These are phyloP conservation scores for Cyberlindnera mrakii DNA, from an alignment of 805 yeast species.

Conservation along the genomic window DNA sequence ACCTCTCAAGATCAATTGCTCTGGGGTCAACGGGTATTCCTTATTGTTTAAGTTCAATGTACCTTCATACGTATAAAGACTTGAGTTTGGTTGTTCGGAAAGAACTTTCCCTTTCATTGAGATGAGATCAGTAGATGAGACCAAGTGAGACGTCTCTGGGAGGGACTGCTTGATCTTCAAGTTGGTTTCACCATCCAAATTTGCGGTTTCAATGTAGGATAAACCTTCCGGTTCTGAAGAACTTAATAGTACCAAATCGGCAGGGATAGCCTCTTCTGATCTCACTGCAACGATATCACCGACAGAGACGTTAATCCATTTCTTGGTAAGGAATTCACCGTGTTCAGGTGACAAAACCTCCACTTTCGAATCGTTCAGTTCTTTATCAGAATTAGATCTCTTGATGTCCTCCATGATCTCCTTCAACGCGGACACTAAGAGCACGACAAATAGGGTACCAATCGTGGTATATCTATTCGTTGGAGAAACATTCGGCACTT, in stretches of 20 bases:
- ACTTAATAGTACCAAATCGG: slow-evolving; percentile 76
- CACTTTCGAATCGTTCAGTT: slow-evolving; percentile 73
- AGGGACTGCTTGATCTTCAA: slow-evolving; percentile 88
- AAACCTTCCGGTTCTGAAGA: slow-evolving; percentile 98
- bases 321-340: slow-evolving; percentile 58
- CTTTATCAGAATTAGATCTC: slow-evolving; percentile 82
- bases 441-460: slow-evolving; percentile 80
- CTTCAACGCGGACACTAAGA: slow-evolving; percentile 86
- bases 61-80: slow-evolving; percentile 93
- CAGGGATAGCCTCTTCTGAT: slow-evolving; percentile 90
- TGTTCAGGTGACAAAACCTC: slow-evolving; percentile 48
- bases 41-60: slow-evolving; percentile 52
- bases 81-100: slow-evolving; percentile 92
- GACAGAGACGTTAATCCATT: slow-evolving; percentile 84
- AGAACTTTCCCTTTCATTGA: slow-evolving; percentile 52
- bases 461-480: slow-evolving; percentile 94
- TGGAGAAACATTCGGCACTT: slow-evolving; percentile 94
- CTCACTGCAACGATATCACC: slow-evolving; percentile 86
- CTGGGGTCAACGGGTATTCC: slow-evolving; percentile 75
- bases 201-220: slow-evolving; percentile 96
- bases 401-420: slow-evolving; percentile 89
- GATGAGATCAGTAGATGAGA: slow-evolving; percentile 56
- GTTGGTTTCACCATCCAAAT: slow-evolving; percentile 96
- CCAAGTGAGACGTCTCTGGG: slow-evolving; percentile 67
- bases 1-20: slow-evolving; percentile 88